Percentiles rank a stretch among this genome's conserved stretches.
These are phyloP conservation scores for Neurospora sublineolata DNA, from an alignment of 495 filamentous ascomycete genomes.

Conservation along the genomic window DNA sequence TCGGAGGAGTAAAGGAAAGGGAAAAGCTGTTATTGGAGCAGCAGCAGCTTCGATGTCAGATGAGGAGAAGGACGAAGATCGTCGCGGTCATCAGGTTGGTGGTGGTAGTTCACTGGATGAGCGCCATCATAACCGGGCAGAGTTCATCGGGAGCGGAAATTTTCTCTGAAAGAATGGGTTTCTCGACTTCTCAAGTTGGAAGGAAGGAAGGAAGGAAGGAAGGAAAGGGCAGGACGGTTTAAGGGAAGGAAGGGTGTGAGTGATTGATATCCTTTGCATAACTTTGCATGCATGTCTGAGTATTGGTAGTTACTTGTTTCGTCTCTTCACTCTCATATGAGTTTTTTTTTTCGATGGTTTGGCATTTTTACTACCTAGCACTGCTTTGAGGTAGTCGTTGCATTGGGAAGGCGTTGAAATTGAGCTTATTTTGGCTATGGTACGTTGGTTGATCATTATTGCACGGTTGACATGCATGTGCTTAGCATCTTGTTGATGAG, in stretches of 20 bases:
- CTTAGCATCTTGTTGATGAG: neutral
- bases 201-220: neutral
- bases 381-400: neutral
- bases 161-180: neutral
- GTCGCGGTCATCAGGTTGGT: neutral
- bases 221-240: neutral
- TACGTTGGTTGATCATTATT: neutral
- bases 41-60: neutral
- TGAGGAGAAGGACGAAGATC: neutral
- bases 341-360: neutral
- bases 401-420: neutral
- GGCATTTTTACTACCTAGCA: neutral
- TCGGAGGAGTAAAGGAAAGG: neutral
- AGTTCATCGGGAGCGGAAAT: neutral
- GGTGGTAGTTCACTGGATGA: neutral
- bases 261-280: neutral
- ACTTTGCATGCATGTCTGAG: neutral
- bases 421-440: neutral
- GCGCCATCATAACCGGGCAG: neutral
- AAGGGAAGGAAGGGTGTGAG: neutral
- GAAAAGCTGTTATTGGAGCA: neutral
- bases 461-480: neutral
- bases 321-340: neutral
- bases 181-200: neutral
- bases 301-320: neutral